phyloP scores from a whole-genome alignment of 352 stramenopile genomes.

The Pythium aphanidermatum region DNA sequence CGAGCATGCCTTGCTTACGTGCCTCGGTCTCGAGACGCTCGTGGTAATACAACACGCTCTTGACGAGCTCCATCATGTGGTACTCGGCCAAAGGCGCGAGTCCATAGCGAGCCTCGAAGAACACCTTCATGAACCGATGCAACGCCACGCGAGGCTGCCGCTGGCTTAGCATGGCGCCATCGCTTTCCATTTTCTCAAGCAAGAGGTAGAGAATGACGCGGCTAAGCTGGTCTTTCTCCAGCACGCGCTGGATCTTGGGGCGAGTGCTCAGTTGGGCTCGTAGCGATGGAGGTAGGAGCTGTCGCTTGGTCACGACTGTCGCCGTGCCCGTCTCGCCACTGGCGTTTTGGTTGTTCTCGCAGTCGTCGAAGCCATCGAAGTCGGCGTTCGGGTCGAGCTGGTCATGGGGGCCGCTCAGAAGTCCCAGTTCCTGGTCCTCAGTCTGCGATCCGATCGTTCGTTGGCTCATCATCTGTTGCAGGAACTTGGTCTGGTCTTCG shows the following conservation, averaged over 20 bases:
- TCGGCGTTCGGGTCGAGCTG: slow-evolving; percentile 13
- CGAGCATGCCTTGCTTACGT: slow-evolving; percentile 4
- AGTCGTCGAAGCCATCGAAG: background rate
- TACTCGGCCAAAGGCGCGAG: slow-evolving; percentile 54
- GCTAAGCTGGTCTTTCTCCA: slow-evolving; percentile 40
- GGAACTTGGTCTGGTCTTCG: slow-evolving; percentile 37
- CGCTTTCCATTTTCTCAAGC: slow-evolving; percentile 53
- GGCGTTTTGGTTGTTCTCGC: background rate
- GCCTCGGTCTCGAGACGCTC: slow-evolving; percentile 30
- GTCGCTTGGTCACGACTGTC: slow-evolving; percentile 31
- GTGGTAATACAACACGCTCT: slow-evolving; percentile 51
- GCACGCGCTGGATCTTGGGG: slow-evolving; percentile 42
- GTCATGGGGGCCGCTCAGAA: slow-evolving; percentile 12
- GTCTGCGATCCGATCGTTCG: slow-evolving; percentile 38
- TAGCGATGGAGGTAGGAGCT: slow-evolving; percentile 39
- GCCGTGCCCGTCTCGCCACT: slow-evolving; percentile 22
- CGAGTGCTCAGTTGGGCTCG: slow-evolving; percentile 42
- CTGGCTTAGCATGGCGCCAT: slow-evolving; percentile 23
- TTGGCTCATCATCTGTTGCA: slow-evolving; percentile 49
- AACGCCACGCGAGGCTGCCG: slow-evolving; percentile 23
- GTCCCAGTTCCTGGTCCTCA: slow-evolving; percentile 12
- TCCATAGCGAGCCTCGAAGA: slow-evolving; percentile 46
- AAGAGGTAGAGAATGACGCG: slow-evolving; percentile 36
- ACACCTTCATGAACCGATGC: slow-evolving; percentile 52
- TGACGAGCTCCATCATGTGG: slow-evolving; percentile 67